Percentiles rank a stretch among this genome's conserved stretches.
Conservation (phyloP, 768 basidiomycete species). For the Termitomyces sp. region DNA sequence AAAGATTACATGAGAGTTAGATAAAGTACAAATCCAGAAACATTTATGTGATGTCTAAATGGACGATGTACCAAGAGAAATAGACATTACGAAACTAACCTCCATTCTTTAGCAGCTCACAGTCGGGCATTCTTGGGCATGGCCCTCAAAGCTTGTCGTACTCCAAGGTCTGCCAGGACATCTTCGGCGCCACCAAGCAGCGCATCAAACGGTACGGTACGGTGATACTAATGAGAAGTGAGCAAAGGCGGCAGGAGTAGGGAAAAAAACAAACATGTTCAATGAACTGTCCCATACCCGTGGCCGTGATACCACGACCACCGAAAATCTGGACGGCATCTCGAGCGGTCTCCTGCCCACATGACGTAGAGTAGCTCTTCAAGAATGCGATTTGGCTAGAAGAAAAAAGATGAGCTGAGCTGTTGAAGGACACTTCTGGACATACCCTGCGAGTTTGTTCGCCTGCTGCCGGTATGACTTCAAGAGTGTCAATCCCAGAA, state of each 20-base stretch:
- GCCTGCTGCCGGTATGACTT: constrained; percentile 72
- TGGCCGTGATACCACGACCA: constrained; percentile 79
- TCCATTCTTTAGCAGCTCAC: constrained; percentile 21
- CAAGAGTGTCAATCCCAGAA: neutral
- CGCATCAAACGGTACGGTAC: constrained; percentile 62
- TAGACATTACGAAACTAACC: neutral
- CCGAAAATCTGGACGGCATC: constrained; percentile 67
- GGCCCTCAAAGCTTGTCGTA: constrained; percentile 55
- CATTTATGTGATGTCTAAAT: neutral
- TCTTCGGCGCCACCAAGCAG: constrained; percentile 71
- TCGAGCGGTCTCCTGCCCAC: constrained; percentile 61
- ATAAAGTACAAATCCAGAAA: neutral
- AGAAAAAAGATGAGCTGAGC: neutral
- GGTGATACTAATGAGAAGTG: constrained; percentile 44
- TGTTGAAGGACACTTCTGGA: neutral
- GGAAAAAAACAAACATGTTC: constrained; percentile 52
- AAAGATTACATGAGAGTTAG: neutral
- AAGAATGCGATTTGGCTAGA: constrained; percentile 64
- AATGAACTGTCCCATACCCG: constrained; percentile 73
- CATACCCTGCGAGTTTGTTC: constrained; percentile 67
- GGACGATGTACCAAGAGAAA: neutral
- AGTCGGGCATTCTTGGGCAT: constrained; percentile 61
- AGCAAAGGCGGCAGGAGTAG: neutral
- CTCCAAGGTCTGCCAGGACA: constrained; percentile 61
- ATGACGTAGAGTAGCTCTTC: constrained; percentile 62